phyloP scores from a whole-genome alignment of 78 protist species.

The Polysphondylium violaceum region DNA sequence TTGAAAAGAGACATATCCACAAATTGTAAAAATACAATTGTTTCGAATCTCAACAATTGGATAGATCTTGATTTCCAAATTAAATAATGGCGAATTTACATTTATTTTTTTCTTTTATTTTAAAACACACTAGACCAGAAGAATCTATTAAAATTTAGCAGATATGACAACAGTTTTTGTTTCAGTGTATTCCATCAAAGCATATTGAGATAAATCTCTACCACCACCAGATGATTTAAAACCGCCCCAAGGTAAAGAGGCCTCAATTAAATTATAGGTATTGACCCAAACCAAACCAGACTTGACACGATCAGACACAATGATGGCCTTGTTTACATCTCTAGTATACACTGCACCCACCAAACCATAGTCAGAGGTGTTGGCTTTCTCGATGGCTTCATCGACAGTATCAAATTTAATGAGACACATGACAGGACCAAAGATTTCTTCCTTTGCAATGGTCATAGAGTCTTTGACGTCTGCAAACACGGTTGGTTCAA shows the following conservation, averaged over 20 bases:
- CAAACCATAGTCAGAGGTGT: slow-evolving; percentile 87
- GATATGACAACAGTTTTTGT: slow-evolving; percentile 9
- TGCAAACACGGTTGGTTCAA: slow-evolving; percentile 87
- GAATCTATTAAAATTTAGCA: slow-evolving; percentile 25
- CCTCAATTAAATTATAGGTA: slow-evolving; percentile 34
- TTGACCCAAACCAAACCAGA: slow-evolving; percentile 43
- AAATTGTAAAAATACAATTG: too few relatives aligned
- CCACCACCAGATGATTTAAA: slow-evolving; percentile 22
- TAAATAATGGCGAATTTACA: too few relatives aligned
- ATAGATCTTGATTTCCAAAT: too few relatives aligned
- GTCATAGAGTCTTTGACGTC: slow-evolving; percentile 71
- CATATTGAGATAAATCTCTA: slow-evolving; percentile 24
- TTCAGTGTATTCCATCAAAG: slow-evolving; percentile 21
- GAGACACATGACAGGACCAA: slow-evolving; percentile 90
- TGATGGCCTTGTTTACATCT: slow-evolving; percentile 40
- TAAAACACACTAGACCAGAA: too few relatives aligned
- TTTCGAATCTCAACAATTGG: too few relatives aligned
- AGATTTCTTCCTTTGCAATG: slow-evolving; percentile 88
- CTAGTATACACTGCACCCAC: slow-evolving; percentile 83
- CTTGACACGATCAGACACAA: slow-evolving; percentile 9
- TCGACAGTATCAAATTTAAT: slow-evolving; percentile 69
- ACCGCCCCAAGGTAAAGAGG: slow-evolving; percentile 56
- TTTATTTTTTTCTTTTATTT: too few relatives aligned
- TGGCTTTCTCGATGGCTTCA: slow-evolving; percentile 88
- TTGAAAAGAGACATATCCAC: too few relatives aligned